phyloP scores from a whole-genome alignment of 192 early-diverging fungal species.

The Radiomyces spectabilis region DNA sequence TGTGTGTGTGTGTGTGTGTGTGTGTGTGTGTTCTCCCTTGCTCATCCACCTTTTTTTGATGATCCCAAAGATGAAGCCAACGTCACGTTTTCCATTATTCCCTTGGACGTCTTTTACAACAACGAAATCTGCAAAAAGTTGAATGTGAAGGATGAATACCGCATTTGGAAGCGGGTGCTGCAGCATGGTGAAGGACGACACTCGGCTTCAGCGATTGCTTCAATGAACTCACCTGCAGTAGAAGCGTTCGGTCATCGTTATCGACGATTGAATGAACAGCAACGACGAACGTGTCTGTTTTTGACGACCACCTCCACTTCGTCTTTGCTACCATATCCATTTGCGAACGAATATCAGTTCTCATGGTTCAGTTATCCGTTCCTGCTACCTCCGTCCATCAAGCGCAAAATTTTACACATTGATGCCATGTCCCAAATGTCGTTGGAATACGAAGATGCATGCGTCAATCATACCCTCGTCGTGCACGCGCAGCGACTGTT shows the following conservation, averaged over 20 bases:
- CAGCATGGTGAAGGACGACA: slow-evolving; percentile 27
- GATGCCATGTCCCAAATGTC: slow-evolving; percentile 76
- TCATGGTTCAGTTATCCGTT: slow-evolving; percentile 66
- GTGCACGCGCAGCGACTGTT: slow-evolving; percentile 67
- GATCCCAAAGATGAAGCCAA: no score
- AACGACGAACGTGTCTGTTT: slow-evolving; percentile 4
- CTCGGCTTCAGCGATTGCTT: not conserved
- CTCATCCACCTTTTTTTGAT: no score
- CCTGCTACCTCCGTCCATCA: slow-evolving; percentile 58
- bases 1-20: no score
- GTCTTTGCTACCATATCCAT: slow-evolving; percentile 9
- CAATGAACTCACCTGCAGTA: not conserved
- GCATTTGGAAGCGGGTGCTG: slow-evolving; percentile 54
- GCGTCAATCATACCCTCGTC: slow-evolving; percentile 72
- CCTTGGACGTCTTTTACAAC: slow-evolving; percentile 12
- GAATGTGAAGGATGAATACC: slow-evolving; percentile 77
- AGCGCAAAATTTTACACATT: slow-evolving; percentile 64
- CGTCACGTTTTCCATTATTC: not conserved
- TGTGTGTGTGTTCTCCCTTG: no score
- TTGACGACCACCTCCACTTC: slow-evolving; percentile 8
- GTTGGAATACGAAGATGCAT: slow-evolving; percentile 72
- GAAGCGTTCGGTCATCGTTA: not conserved
- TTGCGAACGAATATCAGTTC: slow-evolving; percentile 41
- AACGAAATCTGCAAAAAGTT: slow-evolving; percentile 25
- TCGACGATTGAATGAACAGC: slow-evolving; percentile 7